These are phyloP conservation scores for Phytophthora foliorum DNA, from an alignment of 352 stramenopile genomes.

Conservation along the genomic window DNA sequence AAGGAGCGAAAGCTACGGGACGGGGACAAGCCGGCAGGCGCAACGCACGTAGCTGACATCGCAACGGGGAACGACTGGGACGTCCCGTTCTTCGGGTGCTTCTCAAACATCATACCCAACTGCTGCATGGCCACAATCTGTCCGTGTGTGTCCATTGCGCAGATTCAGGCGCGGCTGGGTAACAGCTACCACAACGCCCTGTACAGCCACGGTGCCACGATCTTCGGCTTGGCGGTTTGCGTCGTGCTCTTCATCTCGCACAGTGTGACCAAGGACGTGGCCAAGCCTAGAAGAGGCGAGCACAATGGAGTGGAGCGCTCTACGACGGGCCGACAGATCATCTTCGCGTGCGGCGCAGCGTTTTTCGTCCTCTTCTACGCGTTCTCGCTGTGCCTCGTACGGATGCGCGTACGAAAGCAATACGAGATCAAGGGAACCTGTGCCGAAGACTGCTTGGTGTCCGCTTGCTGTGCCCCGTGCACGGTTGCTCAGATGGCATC, in stretches of 20 bases:
- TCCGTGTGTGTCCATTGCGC: conserved; percentile 50
- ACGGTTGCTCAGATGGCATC: conserved; percentile 69
- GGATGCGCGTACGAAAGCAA: conserved; percentile 41
- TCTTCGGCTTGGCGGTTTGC: conserved; percentile 46
- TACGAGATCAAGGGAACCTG: conserved; percentile 54
- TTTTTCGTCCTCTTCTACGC: conserved; percentile 35
- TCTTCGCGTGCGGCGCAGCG: conserved; percentile 30
- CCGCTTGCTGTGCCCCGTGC: conserved; percentile 50
- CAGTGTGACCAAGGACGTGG: conserved; percentile 16
- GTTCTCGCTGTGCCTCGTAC: conserved; percentile 40
- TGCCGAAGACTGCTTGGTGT: conserved; percentile 23
- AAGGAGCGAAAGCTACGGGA: conserved; percentile 29
- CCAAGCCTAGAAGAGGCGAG: background rate
- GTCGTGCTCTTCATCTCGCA: conserved; percentile 42
- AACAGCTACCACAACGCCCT: conserved; percentile 39
- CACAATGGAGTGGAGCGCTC: conserved; percentile 12
- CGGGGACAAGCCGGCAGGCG: conserved; percentile 14
- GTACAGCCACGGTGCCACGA: conserved; percentile 33
- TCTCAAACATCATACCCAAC: conserved; percentile 46
- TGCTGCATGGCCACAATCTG: conserved; percentile 52
- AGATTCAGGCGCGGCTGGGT: conserved; percentile 43
- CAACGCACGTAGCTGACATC: conserved; percentile 34
- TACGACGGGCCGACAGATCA: conserved; percentile 19
- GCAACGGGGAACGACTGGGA: conserved; percentile 34
- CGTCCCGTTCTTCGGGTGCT: conserved; percentile 49